Conservation (phyloP, 306 rosid genomes). For the Prunus persica region DNA sequence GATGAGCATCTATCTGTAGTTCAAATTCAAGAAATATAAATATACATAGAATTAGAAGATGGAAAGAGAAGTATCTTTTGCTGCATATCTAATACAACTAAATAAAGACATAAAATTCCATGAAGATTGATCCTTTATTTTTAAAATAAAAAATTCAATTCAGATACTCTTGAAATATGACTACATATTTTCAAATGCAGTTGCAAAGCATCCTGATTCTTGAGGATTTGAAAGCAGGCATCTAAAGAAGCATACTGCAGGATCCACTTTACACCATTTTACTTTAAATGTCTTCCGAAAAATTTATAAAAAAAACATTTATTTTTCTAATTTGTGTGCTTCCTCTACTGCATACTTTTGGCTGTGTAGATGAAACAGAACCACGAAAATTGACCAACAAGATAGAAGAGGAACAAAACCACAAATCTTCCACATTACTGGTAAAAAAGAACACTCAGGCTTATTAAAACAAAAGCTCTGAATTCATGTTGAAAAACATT, state of each 20-base stretch:
- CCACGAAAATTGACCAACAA: not conserved
- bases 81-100: not conserved
- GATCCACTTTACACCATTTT: not conserved
- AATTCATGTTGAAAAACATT: not conserved
- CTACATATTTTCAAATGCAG: not conserved
- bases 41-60: constrained; percentile 9
- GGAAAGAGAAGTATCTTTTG: not conserved
- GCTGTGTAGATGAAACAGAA: not conserved
- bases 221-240: not conserved
- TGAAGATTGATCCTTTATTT: constrained; percentile 3
- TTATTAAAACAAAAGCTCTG: not conserved
- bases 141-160: constrained; percentile 12
- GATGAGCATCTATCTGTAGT: constrained; percentile 89
- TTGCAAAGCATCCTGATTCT: not conserved
- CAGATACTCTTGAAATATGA: constrained; percentile 5
- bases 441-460: not conserved
- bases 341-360: not conserved
- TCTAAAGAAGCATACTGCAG: not conserved
- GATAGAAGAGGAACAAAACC: not conserved
- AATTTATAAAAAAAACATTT: too few relatives aligned
- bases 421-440: not conserved
- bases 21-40: constrained; percentile 19
- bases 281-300: not conserved
- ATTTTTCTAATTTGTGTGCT: not conserved
- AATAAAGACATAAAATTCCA: not conserved